phyloP scores from a whole-genome alignment of 495 filamentous ascomycete genomes.

The Barbatosphaeria neglecta region DNA sequence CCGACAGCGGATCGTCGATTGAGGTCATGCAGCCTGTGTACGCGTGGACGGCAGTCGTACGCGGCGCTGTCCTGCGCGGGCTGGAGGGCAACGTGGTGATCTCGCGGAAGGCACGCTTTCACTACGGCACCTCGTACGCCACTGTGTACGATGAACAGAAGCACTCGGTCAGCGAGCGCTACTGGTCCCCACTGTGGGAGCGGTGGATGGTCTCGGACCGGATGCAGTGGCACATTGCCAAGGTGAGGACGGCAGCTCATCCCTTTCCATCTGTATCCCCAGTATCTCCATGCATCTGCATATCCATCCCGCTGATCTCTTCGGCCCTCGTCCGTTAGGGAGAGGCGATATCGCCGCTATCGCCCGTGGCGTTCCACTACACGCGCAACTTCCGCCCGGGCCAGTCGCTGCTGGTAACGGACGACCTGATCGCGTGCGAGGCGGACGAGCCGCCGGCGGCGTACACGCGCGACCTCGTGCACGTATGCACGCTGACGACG shows the following conservation, averaged over 20 bases:
- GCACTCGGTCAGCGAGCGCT: constrained; percentile 53
- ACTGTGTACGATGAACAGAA: constrained; percentile 62
- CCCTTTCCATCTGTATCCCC: background rate
- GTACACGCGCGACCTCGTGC: constrained; percentile 44
- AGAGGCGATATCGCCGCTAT: constrained; percentile 53
- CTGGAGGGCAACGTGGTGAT: constrained; percentile 63
- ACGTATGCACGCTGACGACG: constrained; percentile 67
- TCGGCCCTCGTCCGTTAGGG: too few species aligned
- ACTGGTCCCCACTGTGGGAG: constrained; percentile 69
- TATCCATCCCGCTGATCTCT: too few species aligned
- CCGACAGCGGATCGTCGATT: constrained; percentile 36
- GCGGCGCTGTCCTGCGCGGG: constrained; percentile 54
- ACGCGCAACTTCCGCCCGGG: constrained; percentile 63
- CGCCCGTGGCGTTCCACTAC: constrained; percentile 64
- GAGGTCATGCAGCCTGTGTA: constrained; percentile 69
- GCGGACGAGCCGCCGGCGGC: constrained; percentile 47
- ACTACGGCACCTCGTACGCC: constrained; percentile 70
- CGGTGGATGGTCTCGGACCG: constrained; percentile 69
- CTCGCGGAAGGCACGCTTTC: constrained; percentile 52
- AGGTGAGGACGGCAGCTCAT: constrained; percentile 30
- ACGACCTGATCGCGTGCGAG: constrained; percentile 63
- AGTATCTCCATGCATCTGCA: background rate
- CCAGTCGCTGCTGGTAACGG: constrained; percentile 54
- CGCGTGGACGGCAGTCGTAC: constrained; percentile 67
- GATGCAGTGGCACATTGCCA: constrained; percentile 72